A percentile compares a stretch with the other conserved stretches of the same genome.
phyloP scores from a whole-genome alignment of 139 green algal species.

The Gonium pectorale region DNA sequence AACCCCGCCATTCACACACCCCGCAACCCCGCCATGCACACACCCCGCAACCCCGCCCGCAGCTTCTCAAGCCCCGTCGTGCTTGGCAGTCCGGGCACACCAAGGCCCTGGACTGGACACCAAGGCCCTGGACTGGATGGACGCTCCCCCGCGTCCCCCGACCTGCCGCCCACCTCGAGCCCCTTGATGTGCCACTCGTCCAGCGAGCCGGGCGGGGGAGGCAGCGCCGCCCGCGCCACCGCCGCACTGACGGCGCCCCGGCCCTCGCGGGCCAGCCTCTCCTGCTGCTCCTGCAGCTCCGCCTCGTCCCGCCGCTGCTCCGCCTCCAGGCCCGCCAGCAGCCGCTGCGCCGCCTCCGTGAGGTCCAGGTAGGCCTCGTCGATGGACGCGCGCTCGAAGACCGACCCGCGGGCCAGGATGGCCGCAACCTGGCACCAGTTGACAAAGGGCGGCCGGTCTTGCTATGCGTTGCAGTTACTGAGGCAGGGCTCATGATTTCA shows the following conservation, averaged over 20 bases:
- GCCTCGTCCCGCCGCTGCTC: not conserved
- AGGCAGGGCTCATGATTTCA: no score
- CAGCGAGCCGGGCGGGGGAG: slow-evolving; percentile 37
- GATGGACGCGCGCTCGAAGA: slow-evolving; percentile 83
- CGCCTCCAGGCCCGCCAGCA: slow-evolving; percentile 43
- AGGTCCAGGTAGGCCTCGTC: slow-evolving; percentile 90
- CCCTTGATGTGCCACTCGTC: slow-evolving; percentile 67
- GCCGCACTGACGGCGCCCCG: not conserved
- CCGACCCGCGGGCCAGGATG: slow-evolving; percentile 57
- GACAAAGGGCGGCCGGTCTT: no score
- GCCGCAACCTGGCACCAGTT: slow-evolving; percentile 63
- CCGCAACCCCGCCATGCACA: no score
- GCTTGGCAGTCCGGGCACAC: no score
- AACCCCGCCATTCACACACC: no score
- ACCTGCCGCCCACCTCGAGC: slow-evolving; percentile 13
- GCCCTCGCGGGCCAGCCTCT: not conserved
- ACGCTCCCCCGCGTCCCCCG: not conserved
- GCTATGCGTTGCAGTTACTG: no score
- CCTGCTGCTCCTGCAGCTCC: not conserved
- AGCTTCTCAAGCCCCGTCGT: no score
- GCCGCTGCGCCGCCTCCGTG: slow-evolving; percentile 64
- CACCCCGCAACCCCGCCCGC: no score
- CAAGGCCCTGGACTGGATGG: no score
- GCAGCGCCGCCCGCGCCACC: not conserved
- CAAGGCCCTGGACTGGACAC: no score